Percentiles rank a stretch among this genome's conserved stretches.
Evolutionary conservation across 805 yeast species (phyloP).

Genomic region (Saccharomycopsis schoenii): DNA sequence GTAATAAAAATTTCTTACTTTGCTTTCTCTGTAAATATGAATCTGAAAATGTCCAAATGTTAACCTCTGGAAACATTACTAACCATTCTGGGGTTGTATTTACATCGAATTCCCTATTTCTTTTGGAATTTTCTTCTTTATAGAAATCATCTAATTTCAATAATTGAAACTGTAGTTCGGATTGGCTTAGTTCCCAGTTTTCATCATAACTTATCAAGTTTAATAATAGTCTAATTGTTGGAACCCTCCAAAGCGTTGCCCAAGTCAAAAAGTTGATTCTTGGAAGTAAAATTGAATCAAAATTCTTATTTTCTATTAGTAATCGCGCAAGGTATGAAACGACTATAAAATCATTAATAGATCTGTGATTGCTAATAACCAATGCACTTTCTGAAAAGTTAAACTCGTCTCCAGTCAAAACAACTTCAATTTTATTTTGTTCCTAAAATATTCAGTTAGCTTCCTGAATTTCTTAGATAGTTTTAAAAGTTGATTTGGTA

Average conservation of each 20-base stretch:
- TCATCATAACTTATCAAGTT: conserved; percentile 53
- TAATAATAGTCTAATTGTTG: conserved; percentile 38
- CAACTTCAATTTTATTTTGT: conserved; percentile 12
- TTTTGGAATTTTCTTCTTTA: background rate
- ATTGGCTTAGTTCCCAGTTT: conserved; percentile 41
- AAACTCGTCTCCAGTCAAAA: conserved; percentile 15
- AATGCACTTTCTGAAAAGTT: conserved; percentile 11
- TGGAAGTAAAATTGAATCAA: conserved; percentile 25
- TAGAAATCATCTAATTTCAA: conserved; percentile 1
- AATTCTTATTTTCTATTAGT: background rate
- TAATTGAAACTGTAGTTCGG: conserved; percentile 29
- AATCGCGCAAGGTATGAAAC: conserved; percentile 13
- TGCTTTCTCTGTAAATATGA: conserved; percentile 40
- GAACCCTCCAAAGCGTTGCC: conserved; percentile 56
- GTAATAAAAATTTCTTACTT: conserved; percentile 49
- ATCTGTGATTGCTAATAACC: conserved; percentile 12
- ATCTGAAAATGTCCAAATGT: conserved; percentile 46
- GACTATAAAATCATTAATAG: conserved; percentile 13
- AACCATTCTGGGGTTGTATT: conserved; percentile 48
- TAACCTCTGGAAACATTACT: conserved; percentile 79
- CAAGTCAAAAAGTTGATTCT: conserved; percentile 56
- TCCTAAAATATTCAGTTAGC: conserved; percentile 4
- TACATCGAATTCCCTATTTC: conserved; percentile 14
- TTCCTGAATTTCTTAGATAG: background rate
- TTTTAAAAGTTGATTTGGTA: background rate